Conservation (phyloP, 768 basidiomycete genomes). For the Paxillus rubicundulus region DNA sequence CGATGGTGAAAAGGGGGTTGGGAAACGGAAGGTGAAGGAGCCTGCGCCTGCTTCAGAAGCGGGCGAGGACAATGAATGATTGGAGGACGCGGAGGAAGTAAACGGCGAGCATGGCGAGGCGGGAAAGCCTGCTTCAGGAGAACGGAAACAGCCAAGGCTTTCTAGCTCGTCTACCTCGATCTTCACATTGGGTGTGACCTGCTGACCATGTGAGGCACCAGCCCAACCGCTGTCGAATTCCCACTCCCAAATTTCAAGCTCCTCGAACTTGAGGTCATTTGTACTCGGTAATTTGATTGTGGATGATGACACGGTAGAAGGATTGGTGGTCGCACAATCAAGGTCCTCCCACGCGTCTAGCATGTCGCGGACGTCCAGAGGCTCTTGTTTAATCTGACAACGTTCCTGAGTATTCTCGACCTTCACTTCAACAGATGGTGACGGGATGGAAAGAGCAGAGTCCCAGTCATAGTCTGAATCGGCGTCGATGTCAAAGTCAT, state of each 20-base stretch:
- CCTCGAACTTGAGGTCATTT: constrained; percentile 43
- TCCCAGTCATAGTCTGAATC: constrained; percentile 64
- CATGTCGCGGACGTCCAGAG: constrained; percentile 59
- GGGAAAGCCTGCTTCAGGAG: constrained; percentile 8
- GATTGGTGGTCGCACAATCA: constrained; percentile 34
- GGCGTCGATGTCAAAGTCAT: constrained; percentile 48
- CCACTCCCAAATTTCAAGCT: constrained; percentile 38
- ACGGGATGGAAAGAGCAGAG: constrained; percentile 35
- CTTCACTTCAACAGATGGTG: constrained; percentile 19
- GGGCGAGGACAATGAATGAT: constrained; percentile 17
- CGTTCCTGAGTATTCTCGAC: constrained; percentile 27
- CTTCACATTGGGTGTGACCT: constrained; percentile 27
- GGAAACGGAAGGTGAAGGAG: constrained; percentile 13
- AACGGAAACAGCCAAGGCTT: constrained; percentile 2
- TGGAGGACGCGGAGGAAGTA: constrained; percentile 13
- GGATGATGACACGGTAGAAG: constrained; percentile 26
- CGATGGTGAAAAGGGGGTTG: constrained; percentile 15
- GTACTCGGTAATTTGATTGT: constrained; percentile 30
- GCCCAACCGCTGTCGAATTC: constrained; percentile 32
- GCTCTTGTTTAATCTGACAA: constrained; percentile 53
- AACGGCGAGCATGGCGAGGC: constrained; percentile 20
- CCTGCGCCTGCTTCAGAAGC: constrained; percentile 15
- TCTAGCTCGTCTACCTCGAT: constrained; percentile 47
- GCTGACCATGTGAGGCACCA: constrained; percentile 12
- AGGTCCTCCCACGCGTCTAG: constrained; percentile 71